Evolutionary conservation across 1,284 basidiomycete species (phyloP), one percentile per base, ranked within the genome.

Genomic region (Waitea zeae): DNA sequence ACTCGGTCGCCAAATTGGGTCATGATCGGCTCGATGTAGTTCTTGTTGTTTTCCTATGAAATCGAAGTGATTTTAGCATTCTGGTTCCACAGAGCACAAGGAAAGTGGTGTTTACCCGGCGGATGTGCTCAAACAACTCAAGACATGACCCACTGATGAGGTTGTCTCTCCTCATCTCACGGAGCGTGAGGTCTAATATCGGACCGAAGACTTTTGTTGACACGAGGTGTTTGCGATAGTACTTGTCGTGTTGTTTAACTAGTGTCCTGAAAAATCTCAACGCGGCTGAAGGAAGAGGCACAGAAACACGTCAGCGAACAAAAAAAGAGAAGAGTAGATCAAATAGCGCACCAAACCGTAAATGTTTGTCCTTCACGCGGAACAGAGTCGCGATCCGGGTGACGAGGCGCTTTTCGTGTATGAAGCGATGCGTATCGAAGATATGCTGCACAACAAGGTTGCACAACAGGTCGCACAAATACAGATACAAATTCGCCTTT

Each of bases 121-220:
- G 74, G 52, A 97, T 83, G 43, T 73, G 67, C 47, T 98, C 93
- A 47, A 98, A 88, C 42, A 88, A 84, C 50, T 98, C 93, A 48
- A 95, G 78, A 59, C 88, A 96, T 13, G 92, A 86, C 42, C 89
- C 92, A 46, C 79, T 83, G 31, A 98, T 63, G 42, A 99, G 67
- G 53, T 93, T 98, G 56, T 98, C 93, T 39, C 83, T 67, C 31
- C 66, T 64, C 19, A 80, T 80, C 54, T 97, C 93, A 34, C 69
- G 68, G 22, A 81, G 53, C 18, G 88, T 79, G 38, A 97, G 59
- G 37, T 84, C 75, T 35, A 97, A 57, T 39, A 97, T 74, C 4
- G 87, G 82, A 41, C 72, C 70, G 41, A 95, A 62, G 14, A 90
- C 59, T 45, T 90, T 84, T 42, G 83, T 67, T 60, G 92, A 92